Evolutionary conservation across 805 yeast genomes (phyloP), one percentile per base, ranked within the genome.

Genomic region (Yarrowia porcina): DNA sequence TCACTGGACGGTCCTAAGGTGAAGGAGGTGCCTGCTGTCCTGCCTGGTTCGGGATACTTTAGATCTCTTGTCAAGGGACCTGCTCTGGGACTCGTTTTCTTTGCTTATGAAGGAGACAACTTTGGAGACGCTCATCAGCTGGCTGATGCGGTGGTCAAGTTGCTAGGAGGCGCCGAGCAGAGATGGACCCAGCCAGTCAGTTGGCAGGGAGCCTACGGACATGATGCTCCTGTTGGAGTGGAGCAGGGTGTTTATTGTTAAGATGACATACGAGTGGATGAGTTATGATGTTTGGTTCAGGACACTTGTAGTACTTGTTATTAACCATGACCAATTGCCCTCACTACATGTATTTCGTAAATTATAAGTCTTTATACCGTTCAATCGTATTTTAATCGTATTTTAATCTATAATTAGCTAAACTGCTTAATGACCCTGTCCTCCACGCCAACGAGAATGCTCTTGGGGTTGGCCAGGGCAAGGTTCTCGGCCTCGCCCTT

Each of bases 91-190:
- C 36, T 73, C 1, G 82, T 83, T 11, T 77, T 83, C 17, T 85
- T 80, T 71, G 96, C 87, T 1, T 90, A 89, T 73, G 97, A 92
- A 72, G 97, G 98, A 33, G 97, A 92, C 73, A 93, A 93, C 72
- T 81, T 86, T 28, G 70, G 73, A 20, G 97, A 91, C 72, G 94
- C 96, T 8, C 77, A 76, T 44, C 65, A 70, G 10, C 73, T 87
- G 65, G 84, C 88, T 2, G 65, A 66, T 12, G 72, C 73, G 32
- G 71, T 79, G 2, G 66, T 71, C 6, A 67, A 73, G 4, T 65
- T 76, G 18, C 67, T 77, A 27, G 71, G 67, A 6, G 39, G 61
- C 7, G 44, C 44, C 56, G 67, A n/a, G 52, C 44, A 66, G 67
- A 17, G 36, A 45, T 82, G 85, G 81, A 66, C 71, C 10, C 76